Percentiles rank a stretch among this genome's conserved stretches.
phyloP scores from a whole-genome alignment of 2,329 filamentous ascomycete species.

The Didymella exigua region DNA sequence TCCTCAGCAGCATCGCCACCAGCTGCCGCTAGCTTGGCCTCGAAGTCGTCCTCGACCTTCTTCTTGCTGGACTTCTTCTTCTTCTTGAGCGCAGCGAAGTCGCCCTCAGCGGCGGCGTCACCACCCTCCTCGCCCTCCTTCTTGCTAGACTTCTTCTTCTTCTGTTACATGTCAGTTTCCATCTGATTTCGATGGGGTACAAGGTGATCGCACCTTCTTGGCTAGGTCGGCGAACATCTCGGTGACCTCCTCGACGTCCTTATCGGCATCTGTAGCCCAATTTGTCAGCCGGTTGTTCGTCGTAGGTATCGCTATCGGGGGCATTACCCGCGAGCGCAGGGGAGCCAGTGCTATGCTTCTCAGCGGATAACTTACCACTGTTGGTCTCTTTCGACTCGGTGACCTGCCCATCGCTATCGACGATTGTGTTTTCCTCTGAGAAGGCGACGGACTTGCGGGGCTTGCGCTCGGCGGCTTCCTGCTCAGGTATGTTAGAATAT shows the following conservation, averaged over 20 bases:
- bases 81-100: conserved; percentile 72
- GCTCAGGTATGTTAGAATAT: conserved; percentile 30
- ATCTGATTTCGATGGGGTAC: background rate
- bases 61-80: conserved; percentile 83
- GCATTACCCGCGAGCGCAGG: conserved; percentile 26
- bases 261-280: conserved; percentile 52
- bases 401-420: conserved; percentile 87
- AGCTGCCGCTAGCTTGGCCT: conserved; percentile 68
- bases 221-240: conserved; percentile 67
- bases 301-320: conserved; percentile 9
- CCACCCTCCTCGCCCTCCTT: conserved; percentile 60
- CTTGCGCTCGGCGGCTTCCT: conserved; percentile 64
- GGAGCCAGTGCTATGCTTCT: conserved; percentile 64
- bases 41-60: conserved; percentile 66
- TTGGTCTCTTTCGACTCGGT: conserved; percentile 72
- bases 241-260: conserved; percentile 68
- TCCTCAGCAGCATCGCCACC: conserved; percentile 61
- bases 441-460: conserved; percentile 94
- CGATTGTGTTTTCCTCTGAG: conserved; percentile 83
- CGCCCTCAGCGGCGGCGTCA: conserved; percentile 60
- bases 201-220: conserved; percentile 60
- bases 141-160: conserved; percentile 68
- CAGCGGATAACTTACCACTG: conserved; percentile 79
- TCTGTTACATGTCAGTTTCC: conserved; percentile 41
- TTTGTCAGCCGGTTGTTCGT: conserved; percentile 27